Evolutionary conservation across 2,329 filamentous ascomycete species (phyloP).

Genomic region (Rasamsonia emersonii): DNA sequence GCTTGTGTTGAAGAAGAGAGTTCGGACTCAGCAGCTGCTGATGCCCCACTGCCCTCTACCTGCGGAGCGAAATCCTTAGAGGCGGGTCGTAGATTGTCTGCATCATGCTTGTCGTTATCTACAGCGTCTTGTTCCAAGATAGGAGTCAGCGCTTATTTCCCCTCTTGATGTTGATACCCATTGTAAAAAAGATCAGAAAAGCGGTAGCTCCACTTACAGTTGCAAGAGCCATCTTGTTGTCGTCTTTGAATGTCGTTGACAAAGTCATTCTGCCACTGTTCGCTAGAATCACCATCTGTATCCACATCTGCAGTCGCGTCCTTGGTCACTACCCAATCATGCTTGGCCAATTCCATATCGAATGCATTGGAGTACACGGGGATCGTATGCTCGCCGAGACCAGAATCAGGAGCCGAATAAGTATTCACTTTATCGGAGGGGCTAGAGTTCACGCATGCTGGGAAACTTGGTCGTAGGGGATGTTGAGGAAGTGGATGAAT

Average conservation of each 20-base stretch:
- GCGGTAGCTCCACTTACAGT: neutral
- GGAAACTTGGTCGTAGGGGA: neutral
- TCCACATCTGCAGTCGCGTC: neutral
- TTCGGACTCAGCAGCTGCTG: too few relatives aligned
- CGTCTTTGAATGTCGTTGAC: slow-evolving; percentile 1
- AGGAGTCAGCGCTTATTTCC: neutral
- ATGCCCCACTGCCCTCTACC: too few relatives aligned
- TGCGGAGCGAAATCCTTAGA: too few relatives aligned
- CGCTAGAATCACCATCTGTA: neutral
- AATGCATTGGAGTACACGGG: neutral
- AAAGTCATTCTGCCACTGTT: neutral
- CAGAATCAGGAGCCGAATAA: neutral
- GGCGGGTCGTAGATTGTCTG: too few relatives aligned
- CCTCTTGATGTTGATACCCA: neutral
- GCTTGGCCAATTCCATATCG: neutral
- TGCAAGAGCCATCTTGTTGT: too few relatives aligned
- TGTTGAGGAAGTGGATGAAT: neutral
- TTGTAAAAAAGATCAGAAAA: neutral
- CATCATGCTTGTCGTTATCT: too few relatives aligned
- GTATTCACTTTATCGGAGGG: neutral
- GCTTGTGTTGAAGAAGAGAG: slow-evolving; percentile 1
- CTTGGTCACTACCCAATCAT: too few relatives aligned
- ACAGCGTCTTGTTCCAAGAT: too few relatives aligned
- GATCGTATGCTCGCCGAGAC: neutral
- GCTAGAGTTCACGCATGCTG: neutral